Conservation (phyloP, 192 early-diverging fungal species). For the Rhizoclosmatium sp. region DNA sequence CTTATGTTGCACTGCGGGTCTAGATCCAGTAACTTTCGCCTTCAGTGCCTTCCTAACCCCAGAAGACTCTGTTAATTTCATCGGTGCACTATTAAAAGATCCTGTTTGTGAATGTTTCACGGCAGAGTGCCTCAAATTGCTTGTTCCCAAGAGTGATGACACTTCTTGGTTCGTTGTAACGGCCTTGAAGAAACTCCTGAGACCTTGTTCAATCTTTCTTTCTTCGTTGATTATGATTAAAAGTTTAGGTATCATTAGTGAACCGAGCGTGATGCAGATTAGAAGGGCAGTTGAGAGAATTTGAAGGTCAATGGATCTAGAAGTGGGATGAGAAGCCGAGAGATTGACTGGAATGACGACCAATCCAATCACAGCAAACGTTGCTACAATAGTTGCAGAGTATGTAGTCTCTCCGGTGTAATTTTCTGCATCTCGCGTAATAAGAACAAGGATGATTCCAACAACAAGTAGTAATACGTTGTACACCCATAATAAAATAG, state of each 20-base stretch:
- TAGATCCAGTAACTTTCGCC: no score
- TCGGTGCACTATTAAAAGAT: no score
- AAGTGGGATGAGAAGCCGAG: neutral
- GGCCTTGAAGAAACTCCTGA: neutral
- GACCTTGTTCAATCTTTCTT: neutral
- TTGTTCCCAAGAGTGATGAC: no score
- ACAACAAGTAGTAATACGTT: neutral
- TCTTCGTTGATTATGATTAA: neutral
- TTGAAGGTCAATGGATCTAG: neutral
- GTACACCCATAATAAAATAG: neutral
- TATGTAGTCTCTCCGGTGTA: conserved; percentile 3
- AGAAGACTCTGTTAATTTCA: no score
- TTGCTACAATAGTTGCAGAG: neutral
- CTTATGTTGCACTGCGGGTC: no score
- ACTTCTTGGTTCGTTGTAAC: no score
- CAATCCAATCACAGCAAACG: neutral
- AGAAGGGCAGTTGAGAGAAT: neutral
- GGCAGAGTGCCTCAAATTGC: no score
- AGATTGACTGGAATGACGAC: neutral
- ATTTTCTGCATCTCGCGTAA: neutral
- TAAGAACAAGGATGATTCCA: neutral
- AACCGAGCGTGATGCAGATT: neutral
- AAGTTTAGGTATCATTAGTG: neutral
- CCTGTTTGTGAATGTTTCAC: no score
- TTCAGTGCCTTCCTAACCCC: no score